These are phyloP conservation scores for Oemleria cerasiformis DNA, from an alignment of 306 rosid species.

Conservation along the genomic window DNA sequence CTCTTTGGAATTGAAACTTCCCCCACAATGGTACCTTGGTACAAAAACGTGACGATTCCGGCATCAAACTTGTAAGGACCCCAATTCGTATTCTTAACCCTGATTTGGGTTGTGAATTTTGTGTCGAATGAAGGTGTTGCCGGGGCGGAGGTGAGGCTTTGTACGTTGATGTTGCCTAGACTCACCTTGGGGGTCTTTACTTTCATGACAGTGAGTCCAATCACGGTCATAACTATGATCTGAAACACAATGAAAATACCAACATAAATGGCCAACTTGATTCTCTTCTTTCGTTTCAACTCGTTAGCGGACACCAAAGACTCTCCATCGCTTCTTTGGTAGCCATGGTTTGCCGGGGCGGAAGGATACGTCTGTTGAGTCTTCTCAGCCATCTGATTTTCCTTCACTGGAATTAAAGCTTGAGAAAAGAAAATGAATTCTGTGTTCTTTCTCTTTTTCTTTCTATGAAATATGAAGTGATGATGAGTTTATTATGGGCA, in stretches of 20 bases:
- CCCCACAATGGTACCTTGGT: conserved; percentile 9
- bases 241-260: conserved; percentile 22
- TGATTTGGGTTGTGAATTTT: conserved; percentile 11
- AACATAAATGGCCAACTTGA: conserved; percentile 9
- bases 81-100: conserved; percentile 18
- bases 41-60: neutral
- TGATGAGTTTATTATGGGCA: neutral
- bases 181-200: conserved; percentile 29
- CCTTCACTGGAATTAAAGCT: neutral
- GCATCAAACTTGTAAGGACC: conserved; percentile 20
- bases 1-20: neutral
- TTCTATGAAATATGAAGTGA: neutral
- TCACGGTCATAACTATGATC: neutral
- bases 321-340: neutral
- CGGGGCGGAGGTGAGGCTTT: neutral
- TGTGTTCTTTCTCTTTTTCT: neutral
- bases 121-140: conserved; percentile 12
- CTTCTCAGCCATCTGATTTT: conserved; percentile 8
- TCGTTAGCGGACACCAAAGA: neutral
- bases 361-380: neutral
- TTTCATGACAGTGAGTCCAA: conserved; percentile 19
- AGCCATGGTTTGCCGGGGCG: neutral
- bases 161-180: conserved; percentile 1
- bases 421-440: neutral
- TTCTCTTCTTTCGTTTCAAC: conserved; percentile 8